Evolutionary conservation across 768 basidiomycete species (phyloP), one percentile per base, ranked within the genome.

Genomic region (Steccherinum ochraceum): DNA sequence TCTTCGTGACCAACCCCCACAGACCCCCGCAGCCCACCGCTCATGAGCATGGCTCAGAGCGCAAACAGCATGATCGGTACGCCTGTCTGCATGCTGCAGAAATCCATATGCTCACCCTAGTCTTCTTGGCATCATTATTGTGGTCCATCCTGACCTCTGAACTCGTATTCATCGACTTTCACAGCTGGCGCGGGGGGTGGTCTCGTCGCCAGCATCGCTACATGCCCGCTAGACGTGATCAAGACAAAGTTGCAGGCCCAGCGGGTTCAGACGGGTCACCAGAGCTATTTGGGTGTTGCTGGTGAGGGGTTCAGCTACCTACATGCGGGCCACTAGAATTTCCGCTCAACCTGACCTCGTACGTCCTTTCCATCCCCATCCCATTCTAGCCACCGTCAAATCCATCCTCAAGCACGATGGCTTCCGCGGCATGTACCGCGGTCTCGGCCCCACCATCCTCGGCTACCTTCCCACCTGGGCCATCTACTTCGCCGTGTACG

Each of bases 381-480:
- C 18, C 11, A 43, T n/a, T 53, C 24, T 61, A 77, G 80, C 80
- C 53, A 87, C 79, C 41, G 65, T 82, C 49, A 72, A 69, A 57
- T 66, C 69, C 20, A 86, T 90, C 54, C 67, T 80, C 59, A 61
- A 65, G 56, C 72, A 80, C 48, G 78, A 89, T 52, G 96, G 96
- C 12, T 56, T 96, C 47, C 81, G 86, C 50, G 96, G 96, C 12
- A 74, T 97, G 54, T 99, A 99, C 69, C 83, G 96, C 40, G 96
- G 96, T n/a, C 78, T 99, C 18, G 94, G 95, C 18, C 96, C 96
- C 12, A 99, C 96, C 18, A 79, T 99, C 50, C 77, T 94, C 5
- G 96, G 96, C 12, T 98, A 99, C 70, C 80, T 98, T 39, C 96
- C 96, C 19, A 98, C 95, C 2, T 98, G 94, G 96, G 96, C 93